Evolutionary conservation across 345 rosid genomes (phyloP), one percentile per base, ranked within the genome.

Genomic region (Euphorbia tirucalli): DNA sequence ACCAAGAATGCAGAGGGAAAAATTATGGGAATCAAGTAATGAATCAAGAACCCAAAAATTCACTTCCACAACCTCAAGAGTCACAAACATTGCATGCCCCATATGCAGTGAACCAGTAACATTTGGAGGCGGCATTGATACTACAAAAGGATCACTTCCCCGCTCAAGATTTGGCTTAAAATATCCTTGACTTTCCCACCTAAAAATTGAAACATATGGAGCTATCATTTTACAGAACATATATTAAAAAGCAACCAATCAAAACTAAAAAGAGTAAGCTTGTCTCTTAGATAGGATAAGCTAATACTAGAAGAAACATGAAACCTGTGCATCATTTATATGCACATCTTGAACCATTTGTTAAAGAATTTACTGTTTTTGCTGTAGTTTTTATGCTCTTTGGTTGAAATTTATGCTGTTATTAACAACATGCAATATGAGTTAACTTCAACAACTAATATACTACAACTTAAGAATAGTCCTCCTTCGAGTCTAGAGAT

Each of bases 1-100:
- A 41, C 44, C 44, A 41, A 19, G 63, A 48, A 10, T 35, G 49
- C 7, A 71, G 2, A 59, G 41, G 19, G 16, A 68, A 62, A 70
- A 49, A 56, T 66, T 73, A 28, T 19, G 73, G 79, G 71, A 60
- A 69, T 69, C 68, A 71, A 78, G 32, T 37, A 74, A 46, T 46
- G 11, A 46, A 46, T 13, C 52, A 46, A 16, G 52, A 46, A 56
- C 30, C 80, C 68, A 64, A 32, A 75, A 80, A 71, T 71, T 60
- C 55, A 66, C 27, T 57, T 69, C 68, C 49, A 66, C 73, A 68
- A 92, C 98, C 97, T 94, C 97, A 66, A 94, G 97, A 68, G 98
- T 90, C 27, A 94, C 98, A 80, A 92, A 94, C 93, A 94, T 92
- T 0, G 98, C 98, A 83, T 94, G 98, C 54, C 98, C 98, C 97